Evolutionary conservation across 805 yeast species (phyloP), one percentile per base, ranked within the genome.

Genomic region (Cyberlindnera petersonii): DNA sequence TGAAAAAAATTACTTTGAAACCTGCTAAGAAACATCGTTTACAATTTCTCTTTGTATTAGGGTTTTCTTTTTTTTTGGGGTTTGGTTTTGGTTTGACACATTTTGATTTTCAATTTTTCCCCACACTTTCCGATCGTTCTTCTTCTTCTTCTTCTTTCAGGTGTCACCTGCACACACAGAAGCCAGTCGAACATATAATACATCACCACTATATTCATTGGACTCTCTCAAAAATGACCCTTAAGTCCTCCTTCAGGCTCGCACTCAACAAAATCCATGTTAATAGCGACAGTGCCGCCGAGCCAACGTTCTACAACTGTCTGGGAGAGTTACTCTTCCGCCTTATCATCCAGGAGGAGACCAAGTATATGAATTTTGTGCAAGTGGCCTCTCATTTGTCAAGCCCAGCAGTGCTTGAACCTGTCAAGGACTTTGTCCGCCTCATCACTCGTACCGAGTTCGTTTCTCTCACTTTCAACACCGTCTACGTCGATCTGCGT

Each of bases 401-500:
- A 9, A 31, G 34, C 9, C 30, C 42, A 2, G 23, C 37, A 23
- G 19, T 43, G 14, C 26, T 21, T n/a, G 49, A 45, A 18, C 31
- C 42, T 16, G 33, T 49, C 18, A 34, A 40, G 24, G 49, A 44
- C 30, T 52, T 49, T 33, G 32, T 55, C 15, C 39, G 46, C 22
- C 43, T 55, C 16, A 48, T 55, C 19, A 43, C 55, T 9, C 48
- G 43, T 13, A 40, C 44, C 11, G 56, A 55, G 48, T 55, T 49
- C 16, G 58, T 55, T 6, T 50, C 55, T 1, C 37, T 52, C 19
- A 50, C 56, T 9, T 50, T 37, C 38, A 50, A 50, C 33, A 39
- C 53, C 4, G 34, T 52, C 9, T 42, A 44, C 33, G 31, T 52
- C 19, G 56, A 52, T 37, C 19, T 31, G 2, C 9, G 10, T 5